Base-by-base conservation (phyloP, 2,329 filamentous ascomycete species). In the Graphilbum ipis-grandicollis region DNA sequence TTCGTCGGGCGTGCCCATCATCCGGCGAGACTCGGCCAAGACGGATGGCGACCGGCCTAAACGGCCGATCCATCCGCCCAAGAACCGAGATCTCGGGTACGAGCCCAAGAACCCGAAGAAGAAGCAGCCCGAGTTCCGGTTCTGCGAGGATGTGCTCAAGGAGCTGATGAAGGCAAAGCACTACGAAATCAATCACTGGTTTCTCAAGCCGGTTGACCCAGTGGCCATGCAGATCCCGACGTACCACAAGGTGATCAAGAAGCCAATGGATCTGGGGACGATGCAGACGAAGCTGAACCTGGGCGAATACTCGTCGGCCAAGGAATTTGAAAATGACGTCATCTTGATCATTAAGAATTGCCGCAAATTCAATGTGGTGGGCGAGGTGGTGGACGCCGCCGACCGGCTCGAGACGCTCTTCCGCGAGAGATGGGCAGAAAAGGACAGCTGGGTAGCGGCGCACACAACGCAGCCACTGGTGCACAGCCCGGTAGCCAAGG, bases 261-360 rank as follows among this genome's bases (percentile, higher is more conserved):
- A 86, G 53, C 90, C 90, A 0, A 98, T 96, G 88, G 88, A 98
- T 54, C 65, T 94, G 35, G 66, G 69, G 14, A 93, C 83, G n/a
- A 79, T 93, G 50, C 65, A 71, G 26, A 66, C 67, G 31, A 92
- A 92, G 56, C 65, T 94, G 30, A 73, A 78, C 46, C 65, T 65
- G 12, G 84, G 85, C 19, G 72, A 84, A 39, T 96, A 96, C 50
- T 69, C 74, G 45, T 83, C 68, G 39, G 68, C 82, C 1, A 85
- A 84, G 54, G 86, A 94, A 33, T 84, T 96, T 47, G 80, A 93
- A 50, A 69, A 69, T 40, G 86, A 93, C 49, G 71, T 93, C 38
- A 70, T 75, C 34, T 69, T 85, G 39, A 86, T 96, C 46, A 78
- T 94, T 50, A 67, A 72, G 47, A 98, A 98, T 54, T 94, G 88